Conservation (phyloP, 2,329 filamentous ascomycete genomes). For the Pseudocercospora cruenta region DNA sequence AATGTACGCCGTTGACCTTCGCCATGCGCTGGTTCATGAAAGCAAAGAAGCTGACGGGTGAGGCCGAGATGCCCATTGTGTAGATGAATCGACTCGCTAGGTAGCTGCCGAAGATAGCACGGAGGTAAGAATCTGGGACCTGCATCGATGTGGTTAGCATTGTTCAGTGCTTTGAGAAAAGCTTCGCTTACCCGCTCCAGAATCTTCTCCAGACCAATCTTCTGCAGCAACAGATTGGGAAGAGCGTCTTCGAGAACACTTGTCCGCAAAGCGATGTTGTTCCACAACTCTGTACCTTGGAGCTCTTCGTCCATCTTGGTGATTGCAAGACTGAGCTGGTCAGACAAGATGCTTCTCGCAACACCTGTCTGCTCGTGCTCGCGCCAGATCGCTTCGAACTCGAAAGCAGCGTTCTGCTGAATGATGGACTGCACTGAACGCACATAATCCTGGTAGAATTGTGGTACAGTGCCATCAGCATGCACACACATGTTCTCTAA, state of each 20-base stretch:
- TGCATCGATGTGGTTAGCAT: slow-evolving; percentile 34
- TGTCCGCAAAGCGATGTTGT: slow-evolving; percentile 74
- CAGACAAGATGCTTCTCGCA: slow-evolving; percentile 82
- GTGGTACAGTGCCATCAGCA: slow-evolving; percentile 75
- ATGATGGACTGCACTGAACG: slow-evolving; percentile 89
- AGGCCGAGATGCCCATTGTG: slow-evolving; percentile 87
- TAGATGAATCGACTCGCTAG: slow-evolving; percentile 96
- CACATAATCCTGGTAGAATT: slow-evolving; percentile 93
- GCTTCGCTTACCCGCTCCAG: slow-evolving; percentile 67
- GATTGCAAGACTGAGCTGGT: slow-evolving; percentile 87
- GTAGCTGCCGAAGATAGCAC: slow-evolving; percentile 94
- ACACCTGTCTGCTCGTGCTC: slow-evolving; percentile 83
- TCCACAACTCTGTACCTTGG: slow-evolving; percentile 90
- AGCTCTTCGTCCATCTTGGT: slow-evolving; percentile 97
- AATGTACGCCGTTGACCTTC: slow-evolving; percentile 15
- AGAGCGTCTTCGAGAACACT: slow-evolving; percentile 83
- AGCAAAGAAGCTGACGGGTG: slow-evolving; percentile 97
- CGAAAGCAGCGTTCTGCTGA: slow-evolving; percentile 84
- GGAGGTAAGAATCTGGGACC: slow-evolving; percentile 88
- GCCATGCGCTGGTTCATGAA: slow-evolving; percentile 64
- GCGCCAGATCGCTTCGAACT: slow-evolving; percentile 98
- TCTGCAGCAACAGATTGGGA: slow-evolving; percentile 78
- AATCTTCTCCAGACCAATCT: slow-evolving; percentile 90
- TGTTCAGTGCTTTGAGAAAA: not conserved
- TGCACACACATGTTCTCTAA: slow-evolving; percentile 88